Percentiles rank a stretch among this genome's conserved stretches.
Evolutionary conservation across 495 filamentous ascomycete genomes (phyloP).

Genomic region (Copromyces sp.): DNA sequence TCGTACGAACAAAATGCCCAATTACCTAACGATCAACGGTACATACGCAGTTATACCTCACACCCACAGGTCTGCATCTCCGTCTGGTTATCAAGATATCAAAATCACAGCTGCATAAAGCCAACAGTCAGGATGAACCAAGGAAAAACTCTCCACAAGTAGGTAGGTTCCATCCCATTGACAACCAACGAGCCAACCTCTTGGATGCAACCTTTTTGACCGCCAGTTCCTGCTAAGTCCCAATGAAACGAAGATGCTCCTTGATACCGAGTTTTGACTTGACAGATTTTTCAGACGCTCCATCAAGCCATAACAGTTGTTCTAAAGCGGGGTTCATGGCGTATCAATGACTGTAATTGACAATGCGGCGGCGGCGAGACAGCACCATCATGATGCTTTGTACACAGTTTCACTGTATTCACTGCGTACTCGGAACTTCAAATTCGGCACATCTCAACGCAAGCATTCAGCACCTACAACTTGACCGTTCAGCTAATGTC

Average conservation of each 20-base stretch:
- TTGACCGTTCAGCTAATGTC: slow-evolving; percentile 15
- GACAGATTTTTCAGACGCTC: not conserved
- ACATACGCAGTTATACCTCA: no score
- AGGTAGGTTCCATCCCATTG: not conserved
- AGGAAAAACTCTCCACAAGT: not conserved
- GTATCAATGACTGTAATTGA: not conserved
- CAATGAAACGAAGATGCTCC: not conserved
- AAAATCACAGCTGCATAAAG: no score
- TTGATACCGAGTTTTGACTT: not conserved
- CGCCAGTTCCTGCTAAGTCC: not conserved
- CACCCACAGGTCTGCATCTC: no score
- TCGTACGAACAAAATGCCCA: not conserved
- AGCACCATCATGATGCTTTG: not conserved
- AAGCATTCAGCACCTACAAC: not conserved
- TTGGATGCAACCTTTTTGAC: not conserved
- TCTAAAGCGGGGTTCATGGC: not conserved
- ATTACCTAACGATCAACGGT: no score
- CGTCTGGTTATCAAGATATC: no score
- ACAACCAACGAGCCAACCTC: not conserved
- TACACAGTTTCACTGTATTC: not conserved
- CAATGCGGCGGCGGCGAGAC: not conserved
- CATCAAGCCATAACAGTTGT: not conserved
- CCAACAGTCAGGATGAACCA: not conserved
- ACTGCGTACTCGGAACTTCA: not conserved
- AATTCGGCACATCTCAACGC: not conserved